phyloP scores from a whole-genome alignment of 805 yeast genomes.

The Torulaspora franciscae region DNA sequence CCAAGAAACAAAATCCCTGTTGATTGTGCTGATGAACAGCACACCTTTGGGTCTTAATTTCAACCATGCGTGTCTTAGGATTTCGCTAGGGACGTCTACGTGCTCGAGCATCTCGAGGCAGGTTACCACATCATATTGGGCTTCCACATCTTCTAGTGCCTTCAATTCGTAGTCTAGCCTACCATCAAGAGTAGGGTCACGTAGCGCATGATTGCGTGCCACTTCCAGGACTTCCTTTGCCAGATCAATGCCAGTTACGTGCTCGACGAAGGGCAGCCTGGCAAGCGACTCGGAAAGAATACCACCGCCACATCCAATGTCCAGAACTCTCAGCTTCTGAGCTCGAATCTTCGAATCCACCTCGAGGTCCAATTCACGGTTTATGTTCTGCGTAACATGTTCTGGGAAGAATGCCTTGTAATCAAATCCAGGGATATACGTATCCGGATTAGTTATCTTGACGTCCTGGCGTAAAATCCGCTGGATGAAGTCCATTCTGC shows the following conservation, averaged over 20 bases:
- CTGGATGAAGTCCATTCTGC: slow-evolving; percentile 81
- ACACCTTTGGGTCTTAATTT: slow-evolving; percentile 69
- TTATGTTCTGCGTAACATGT: slow-evolving; percentile 48
- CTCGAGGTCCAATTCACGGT: slow-evolving; percentile 47
- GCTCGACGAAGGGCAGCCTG: slow-evolving; percentile 54
- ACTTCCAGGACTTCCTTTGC: slow-evolving; percentile 77
- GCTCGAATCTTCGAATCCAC: slow-evolving; percentile 27
- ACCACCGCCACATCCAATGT: slow-evolving; percentile 99
- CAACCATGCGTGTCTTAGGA: slow-evolving; percentile 60
- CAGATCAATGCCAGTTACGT: slow-evolving; percentile 79
- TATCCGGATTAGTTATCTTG: slow-evolving; percentile 35
- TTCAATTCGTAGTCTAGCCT: slow-evolving; percentile 57
- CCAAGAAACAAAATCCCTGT: slow-evolving; percentile 82
- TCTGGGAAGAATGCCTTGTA: slow-evolving; percentile 56
- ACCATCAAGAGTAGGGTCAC: slow-evolving; percentile 57
- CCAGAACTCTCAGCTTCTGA: slow-evolving; percentile 53
- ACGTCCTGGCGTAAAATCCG: slow-evolving; percentile 43
- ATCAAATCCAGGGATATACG: slow-evolving; percentile 76
- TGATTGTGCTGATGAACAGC: slow-evolving; percentile 84
- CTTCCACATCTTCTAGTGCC: slow-evolving; percentile 55
- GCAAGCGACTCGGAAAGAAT: slow-evolving; percentile 83
- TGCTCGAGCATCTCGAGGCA: slow-evolving; percentile 95
- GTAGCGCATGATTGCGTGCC: slow-evolving; percentile 60
- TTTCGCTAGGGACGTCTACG: slow-evolving; percentile 76
- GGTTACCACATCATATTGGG: slow-evolving; percentile 69